phyloP scores from a whole-genome alignment of 225 moss, liverwort and hornwort genomes.

The Marchantia paleacea region DNA sequence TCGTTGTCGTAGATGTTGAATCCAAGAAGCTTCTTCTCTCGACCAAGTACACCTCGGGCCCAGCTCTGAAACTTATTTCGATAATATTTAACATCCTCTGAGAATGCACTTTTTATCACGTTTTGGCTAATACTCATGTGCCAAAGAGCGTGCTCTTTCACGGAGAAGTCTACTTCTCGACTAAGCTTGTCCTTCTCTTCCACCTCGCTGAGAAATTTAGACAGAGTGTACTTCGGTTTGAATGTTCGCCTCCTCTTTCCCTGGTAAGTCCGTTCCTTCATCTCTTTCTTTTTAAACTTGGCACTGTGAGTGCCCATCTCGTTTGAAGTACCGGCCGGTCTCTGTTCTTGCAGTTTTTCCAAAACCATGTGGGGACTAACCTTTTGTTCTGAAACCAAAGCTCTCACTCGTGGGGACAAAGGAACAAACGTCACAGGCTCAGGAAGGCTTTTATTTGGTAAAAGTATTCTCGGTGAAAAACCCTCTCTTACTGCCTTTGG shows the following conservation, averaged over 20 bases:
- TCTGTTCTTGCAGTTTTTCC: not conserved
- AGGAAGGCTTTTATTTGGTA: not conserved
- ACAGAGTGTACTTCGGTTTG: constrained; percentile 56
- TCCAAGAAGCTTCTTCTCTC: constrained; percentile 60
- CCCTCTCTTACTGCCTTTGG: constrained; percentile 4
- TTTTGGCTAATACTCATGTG: constrained; percentile 62
- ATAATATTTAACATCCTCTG: constrained; percentile 66
- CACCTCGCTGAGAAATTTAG: constrained; percentile 53
- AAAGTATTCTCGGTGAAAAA: not conserved
- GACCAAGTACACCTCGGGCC: constrained; percentile 67
- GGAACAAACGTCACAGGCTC: not conserved
- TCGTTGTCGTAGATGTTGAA: constrained; percentile 49
- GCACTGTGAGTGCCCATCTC: constrained; percentile 20
- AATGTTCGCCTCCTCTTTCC: constrained; percentile 31
- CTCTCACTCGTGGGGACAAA: constrained; percentile 8
- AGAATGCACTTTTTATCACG: constrained; percentile 51
- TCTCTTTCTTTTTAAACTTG: constrained; percentile 46
- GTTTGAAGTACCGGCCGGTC: not conserved
- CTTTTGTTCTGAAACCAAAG: not conserved
- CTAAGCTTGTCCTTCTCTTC: constrained; percentile 48
- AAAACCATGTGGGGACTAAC: not conserved
- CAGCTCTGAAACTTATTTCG: constrained; percentile 68
- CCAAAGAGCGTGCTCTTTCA: constrained; percentile 77
- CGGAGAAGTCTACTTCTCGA: constrained; percentile 62
- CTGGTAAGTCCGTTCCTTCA: constrained; percentile 34